These are phyloP conservation scores for Ascochyta rabiei DNA, from an alignment of 2,329 filamentous ascomycete genomes.

Conservation along the genomic window DNA sequence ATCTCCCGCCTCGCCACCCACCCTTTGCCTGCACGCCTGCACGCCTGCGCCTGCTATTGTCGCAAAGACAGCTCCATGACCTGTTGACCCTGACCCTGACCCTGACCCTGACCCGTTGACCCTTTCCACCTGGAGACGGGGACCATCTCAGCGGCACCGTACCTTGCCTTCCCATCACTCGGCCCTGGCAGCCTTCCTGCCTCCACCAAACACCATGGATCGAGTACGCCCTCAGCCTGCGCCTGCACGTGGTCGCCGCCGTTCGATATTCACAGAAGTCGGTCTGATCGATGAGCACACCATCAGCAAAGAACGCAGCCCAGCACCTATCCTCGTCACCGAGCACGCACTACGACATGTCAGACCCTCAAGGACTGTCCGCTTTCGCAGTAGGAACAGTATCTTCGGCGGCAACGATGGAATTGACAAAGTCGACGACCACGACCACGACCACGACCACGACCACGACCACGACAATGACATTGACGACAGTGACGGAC, in stretches of 20 bases:
- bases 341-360: slow-evolving; percentile 24
- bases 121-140: slow-evolving; percentile 6
- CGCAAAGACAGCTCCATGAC: not conserved
- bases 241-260: slow-evolving; percentile 30
- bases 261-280: slow-evolving; percentile 47
- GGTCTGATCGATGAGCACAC: slow-evolving; percentile 45
- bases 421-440: slow-evolving; percentile 24
- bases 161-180: not conserved
- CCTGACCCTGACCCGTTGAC: not conserved
- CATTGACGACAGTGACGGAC: too few species aligned
- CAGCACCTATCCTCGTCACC: slow-evolving; percentile 32
- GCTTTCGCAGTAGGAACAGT: slow-evolving; percentile 42
- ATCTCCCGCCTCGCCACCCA: slow-evolving; percentile 11
- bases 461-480: slow-evolving; percentile 35
- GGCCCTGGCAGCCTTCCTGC: slow-evolving; percentile 4
- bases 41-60: not conserved
- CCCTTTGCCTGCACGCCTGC: not conserved
- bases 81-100: not conserved
- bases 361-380: slow-evolving; percentile 36
- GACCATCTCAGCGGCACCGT: not conserved
- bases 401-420: slow-evolving; percentile 28
- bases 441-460: slow-evolving; percentile 34
- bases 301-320: slow-evolving; percentile 36
- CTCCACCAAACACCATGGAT: slow-evolving; percentile 30
- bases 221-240: slow-evolving; percentile 34